phyloP scores from a whole-genome alignment of 192 early-diverging fungal species.

The Rhizophagus clarus region DNA sequence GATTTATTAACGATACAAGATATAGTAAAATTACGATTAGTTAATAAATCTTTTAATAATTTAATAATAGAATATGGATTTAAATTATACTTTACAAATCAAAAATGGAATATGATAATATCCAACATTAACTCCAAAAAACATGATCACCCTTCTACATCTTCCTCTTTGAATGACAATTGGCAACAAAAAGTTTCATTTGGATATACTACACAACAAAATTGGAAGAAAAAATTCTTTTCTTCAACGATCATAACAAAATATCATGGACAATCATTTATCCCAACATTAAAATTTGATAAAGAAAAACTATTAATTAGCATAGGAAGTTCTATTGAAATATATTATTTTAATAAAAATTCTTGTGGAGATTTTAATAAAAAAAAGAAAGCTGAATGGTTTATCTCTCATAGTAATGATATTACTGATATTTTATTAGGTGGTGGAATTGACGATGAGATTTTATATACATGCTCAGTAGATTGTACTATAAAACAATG shows the following conservation, averaged over 20 bases:
- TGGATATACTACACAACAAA: neutral
- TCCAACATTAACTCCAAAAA: neutral
- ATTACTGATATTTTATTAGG: neutral
- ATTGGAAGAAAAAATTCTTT: conserved; percentile 2
- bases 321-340: neutral
- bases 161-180: neutral
- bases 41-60: neutral
- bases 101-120: conserved; percentile 19
- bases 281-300: conserved; percentile 9
- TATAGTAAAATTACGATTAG: neutral
- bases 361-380: neutral
- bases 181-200: conserved; percentile 2
- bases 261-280: conserved; percentile 2
- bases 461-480: neutral
- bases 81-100: conserved; percentile 11
- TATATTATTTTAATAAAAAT: neutral
- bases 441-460: neutral
- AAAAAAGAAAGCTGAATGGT: neutral
- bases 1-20: conserved; percentile 9
- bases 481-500: conserved; percentile 8
- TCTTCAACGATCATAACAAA: neutral
- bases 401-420: neutral
- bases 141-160: neutral
- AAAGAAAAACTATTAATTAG: neutral
- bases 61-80: neutral